Conservation (phyloP, 2,329 filamentous ascomycete species). For the Aspergillus versicolor region DNA sequence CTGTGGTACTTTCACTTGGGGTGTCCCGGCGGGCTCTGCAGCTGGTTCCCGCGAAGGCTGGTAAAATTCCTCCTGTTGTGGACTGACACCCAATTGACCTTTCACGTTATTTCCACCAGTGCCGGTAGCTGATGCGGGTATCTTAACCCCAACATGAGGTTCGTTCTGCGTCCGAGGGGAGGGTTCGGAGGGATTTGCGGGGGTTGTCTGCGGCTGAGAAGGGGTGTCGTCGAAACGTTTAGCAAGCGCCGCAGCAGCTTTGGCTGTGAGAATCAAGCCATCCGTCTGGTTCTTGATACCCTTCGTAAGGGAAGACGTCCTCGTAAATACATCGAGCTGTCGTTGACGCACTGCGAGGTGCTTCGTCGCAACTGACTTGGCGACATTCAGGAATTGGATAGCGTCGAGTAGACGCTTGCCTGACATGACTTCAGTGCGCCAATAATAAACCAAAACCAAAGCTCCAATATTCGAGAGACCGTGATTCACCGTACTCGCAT, state of each 20-base stretch:
- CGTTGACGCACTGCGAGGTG: conserved; percentile 59
- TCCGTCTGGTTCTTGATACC: conserved; percentile 62
- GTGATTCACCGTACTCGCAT: conserved; percentile 21
- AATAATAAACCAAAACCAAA: conserved; percentile 1
- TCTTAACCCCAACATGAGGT: conserved; percentile 51
- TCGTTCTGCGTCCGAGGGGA: conserved; percentile 42
- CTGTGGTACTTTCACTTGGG: conserved; percentile 57
- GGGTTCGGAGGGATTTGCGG: conserved; percentile 30
- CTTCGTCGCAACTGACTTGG: conserved; percentile 65
- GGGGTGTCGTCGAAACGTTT: conserved; percentile 55
- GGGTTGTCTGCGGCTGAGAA: conserved; percentile 15
- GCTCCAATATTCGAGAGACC: neutral
- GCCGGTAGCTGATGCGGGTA: conserved; percentile 53
- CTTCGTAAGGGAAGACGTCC: conserved; percentile 65
- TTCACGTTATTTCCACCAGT: conserved; percentile 31
- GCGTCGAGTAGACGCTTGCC: conserved; percentile 68
- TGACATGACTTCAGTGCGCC: conserved; percentile 42
- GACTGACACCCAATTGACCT: conserved; percentile 42
- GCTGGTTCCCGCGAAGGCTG: conserved; percentile 48
- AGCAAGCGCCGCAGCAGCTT: conserved; percentile 60
- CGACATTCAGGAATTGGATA: conserved; percentile 67
- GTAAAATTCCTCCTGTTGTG: conserved; percentile 61
- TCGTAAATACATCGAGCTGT: conserved; percentile 63
- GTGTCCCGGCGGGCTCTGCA: conserved; percentile 52
- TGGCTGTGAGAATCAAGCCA: conserved; percentile 59